Percentiles rank a stretch among this genome's conserved stretches.
Conservation (phyloP, 345 rosid genomes). For the Mangifera indica region DNA sequence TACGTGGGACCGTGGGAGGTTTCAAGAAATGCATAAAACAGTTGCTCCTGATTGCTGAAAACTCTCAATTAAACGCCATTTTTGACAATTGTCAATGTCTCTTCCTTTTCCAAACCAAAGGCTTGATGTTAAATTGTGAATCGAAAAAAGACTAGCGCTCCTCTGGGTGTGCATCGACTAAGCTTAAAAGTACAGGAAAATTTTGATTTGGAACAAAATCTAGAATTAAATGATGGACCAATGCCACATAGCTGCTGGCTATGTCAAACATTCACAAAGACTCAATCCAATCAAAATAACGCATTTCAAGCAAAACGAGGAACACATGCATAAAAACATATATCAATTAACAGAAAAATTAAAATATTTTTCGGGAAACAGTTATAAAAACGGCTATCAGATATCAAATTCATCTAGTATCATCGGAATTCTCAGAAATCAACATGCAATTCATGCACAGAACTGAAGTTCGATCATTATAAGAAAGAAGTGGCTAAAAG, state of each 20-base stretch:
- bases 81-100: background rate
- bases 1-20: no score
- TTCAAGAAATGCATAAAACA: no score
- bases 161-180: background rate
- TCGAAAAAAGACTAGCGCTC: no score
- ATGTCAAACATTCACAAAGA: no score
- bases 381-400: background rate
- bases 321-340: background rate
- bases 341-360: background rate
- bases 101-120: background rate
- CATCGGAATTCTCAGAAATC: background rate
- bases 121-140: background rate
- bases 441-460: background rate
- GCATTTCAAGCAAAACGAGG: no score
- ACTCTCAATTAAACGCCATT: background rate
- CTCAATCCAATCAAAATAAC: no score
- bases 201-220: no score
- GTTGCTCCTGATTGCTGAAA: no score
- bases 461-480: background rate
- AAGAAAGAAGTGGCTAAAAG: background rate
- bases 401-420: background rate
- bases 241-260: no score
- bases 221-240: no score
- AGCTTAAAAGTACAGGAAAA: background rate
- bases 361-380: background rate